phyloP scores from a whole-genome alignment of 140 eudicot genomes.

The Erigeron philadelphicus region DNA sequence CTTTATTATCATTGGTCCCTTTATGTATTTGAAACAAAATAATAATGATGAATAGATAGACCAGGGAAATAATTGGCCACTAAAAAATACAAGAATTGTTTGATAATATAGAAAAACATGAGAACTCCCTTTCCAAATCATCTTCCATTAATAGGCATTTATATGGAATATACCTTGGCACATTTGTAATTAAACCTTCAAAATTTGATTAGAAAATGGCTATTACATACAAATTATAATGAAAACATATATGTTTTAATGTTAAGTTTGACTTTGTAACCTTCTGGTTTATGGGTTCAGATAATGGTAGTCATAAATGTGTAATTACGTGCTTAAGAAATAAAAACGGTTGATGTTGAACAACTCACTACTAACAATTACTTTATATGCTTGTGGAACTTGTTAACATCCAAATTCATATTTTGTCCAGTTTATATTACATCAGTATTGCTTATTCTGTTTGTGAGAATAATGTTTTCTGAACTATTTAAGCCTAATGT shows the following conservation, averaged over 20 bases:
- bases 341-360: neutral
- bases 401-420: neutral
- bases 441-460: neutral
- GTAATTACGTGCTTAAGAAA: neutral
- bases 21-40: neutral
- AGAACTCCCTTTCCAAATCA: conserved; percentile 27
- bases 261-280: neutral
- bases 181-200: conserved; percentile 12
- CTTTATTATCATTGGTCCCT: neutral
- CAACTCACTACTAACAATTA: neutral
- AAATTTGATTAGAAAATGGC: conserved; percentile 3
- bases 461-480: neutral
- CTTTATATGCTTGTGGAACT: neutral
- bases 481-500: neutral
- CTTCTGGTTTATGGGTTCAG: neutral
- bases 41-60: conserved; percentile 20
- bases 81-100: conserved; percentile 23
- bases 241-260: neutral
- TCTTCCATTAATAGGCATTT: conserved; percentile 38
- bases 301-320: neutral
- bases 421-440: neutral
- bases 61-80: conserved; percentile 29
- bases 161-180: conserved; percentile 28
- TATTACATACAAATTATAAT: neutral
- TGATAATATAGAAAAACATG: conserved; percentile 39